phyloP scores from a whole-genome alignment of 2,329 filamentous ascomycete genomes.

The Aspergillus fijiensis region DNA sequence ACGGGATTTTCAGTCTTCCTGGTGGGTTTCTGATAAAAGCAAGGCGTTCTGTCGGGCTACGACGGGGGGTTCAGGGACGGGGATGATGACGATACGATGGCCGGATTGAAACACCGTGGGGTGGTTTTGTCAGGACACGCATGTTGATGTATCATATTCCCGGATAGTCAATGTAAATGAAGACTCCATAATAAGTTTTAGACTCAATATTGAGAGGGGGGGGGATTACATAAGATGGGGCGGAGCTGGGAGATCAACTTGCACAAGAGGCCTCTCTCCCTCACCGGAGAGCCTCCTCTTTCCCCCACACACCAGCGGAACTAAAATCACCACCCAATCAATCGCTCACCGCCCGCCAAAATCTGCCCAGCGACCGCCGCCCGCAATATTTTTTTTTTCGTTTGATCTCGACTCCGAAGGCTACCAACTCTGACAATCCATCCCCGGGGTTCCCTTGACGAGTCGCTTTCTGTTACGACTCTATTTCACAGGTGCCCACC shows the following conservation, averaged over 20 bases:
- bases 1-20: constrained; percentile 18
- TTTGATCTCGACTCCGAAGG: constrained; percentile 9
- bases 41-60: constrained; percentile 36
- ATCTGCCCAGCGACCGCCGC: constrained; percentile 20
- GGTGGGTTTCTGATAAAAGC: constrained; percentile 29
- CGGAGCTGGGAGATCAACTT: background rate
- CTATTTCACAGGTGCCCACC: constrained; percentile 32
- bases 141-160: constrained; percentile 26
- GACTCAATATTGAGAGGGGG: background rate
- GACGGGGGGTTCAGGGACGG: constrained; percentile 22
- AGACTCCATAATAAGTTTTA: constrained; percentile 11
- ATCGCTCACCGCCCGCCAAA: constrained; percentile 21
- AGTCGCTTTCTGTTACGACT: constrained; percentile 17
- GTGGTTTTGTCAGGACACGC: constrained; percentile 21
- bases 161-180: constrained; percentile 26
- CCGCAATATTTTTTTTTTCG: constrained; percentile 20
- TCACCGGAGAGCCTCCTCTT: background rate
- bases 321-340: background rate
- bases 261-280: background rate
- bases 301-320: background rate
- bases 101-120: constrained; percentile 12
- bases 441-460: constrained; percentile 6
- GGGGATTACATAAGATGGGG: background rate
- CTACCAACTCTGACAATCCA: constrained; percentile 2
- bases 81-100: constrained; percentile 22